A percentile compares a stretch with the other conserved stretches of the same genome.
Evolutionary conservation across 2,329 filamentous ascomycete species (phyloP).

Genomic region (Chlorencoelia australis): DNA sequence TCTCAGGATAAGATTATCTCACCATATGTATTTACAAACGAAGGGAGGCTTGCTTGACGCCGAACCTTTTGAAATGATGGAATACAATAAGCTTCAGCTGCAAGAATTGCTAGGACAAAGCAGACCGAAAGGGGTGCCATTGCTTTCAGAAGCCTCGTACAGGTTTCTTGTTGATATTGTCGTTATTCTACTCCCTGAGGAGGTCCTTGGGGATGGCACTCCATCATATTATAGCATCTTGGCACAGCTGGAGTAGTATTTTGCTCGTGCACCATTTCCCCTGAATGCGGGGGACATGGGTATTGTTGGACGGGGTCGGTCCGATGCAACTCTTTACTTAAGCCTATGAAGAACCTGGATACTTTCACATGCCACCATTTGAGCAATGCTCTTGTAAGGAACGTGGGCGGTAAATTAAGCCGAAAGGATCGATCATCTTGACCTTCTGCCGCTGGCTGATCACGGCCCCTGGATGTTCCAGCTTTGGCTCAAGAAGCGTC

Average conservation of each 20-base stretch:
- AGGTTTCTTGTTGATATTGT: background rate
- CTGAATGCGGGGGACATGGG: background rate
- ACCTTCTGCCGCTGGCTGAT: background rate
- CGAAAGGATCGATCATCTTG: background rate
- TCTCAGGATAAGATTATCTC: background rate
- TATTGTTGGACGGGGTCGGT: background rate
- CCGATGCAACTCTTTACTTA: background rate
- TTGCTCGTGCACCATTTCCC: background rate
- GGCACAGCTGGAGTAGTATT: background rate
- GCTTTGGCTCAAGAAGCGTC: background rate
- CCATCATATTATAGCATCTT: background rate
- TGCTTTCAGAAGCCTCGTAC: background rate
- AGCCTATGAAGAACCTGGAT: background rate
- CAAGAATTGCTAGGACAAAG: background rate
- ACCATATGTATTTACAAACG: conserved; percentile 3
- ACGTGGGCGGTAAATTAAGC: background rate
- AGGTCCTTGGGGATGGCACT: background rate
- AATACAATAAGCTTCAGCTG: background rate
- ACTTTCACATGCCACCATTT: background rate
- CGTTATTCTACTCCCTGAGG: background rate
- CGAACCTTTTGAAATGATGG: background rate
- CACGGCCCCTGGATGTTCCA: background rate
- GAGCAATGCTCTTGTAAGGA: background rate
- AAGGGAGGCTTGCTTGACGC: background rate
- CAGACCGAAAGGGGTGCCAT: background rate